These are phyloP conservation scores for Syzygium aqueum DNA, from an alignment of 345 rosid genomes.

Conservation along the genomic window DNA sequence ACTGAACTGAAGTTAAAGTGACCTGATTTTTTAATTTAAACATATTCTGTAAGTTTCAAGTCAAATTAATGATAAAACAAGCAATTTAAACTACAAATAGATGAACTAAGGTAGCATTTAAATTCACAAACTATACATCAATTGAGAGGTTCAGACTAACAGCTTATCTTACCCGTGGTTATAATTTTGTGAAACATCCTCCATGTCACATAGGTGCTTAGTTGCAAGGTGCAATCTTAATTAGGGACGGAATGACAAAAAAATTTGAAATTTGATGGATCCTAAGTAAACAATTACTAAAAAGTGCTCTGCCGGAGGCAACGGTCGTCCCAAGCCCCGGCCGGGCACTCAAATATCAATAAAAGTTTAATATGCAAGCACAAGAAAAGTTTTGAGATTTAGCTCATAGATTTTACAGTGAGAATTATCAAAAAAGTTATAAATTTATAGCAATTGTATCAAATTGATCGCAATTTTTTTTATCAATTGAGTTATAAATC, in stretches of 20 bases:
- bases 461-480: too few relatives aligned
- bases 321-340: too few relatives aligned
- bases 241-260: neutral
- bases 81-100: neutral
- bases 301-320: neutral
- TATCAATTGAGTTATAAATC: too few relatives aligned
- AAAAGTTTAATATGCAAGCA: too few relatives aligned
- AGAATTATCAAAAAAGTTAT: too few relatives aligned
- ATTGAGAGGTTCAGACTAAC: neutral
- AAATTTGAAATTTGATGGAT: neutral
- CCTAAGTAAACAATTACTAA: neutral
- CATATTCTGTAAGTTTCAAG: neutral
- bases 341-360: too few relatives aligned
- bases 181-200: neutral
- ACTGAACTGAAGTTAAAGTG: neutral
- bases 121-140: too few relatives aligned
- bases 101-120: too few relatives aligned
- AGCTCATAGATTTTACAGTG: too few relatives aligned
- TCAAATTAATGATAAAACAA: neutral
- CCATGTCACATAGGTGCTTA: neutral
- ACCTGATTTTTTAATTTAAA: neutral
- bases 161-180: neutral
- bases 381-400: too few relatives aligned
- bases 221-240: neutral
- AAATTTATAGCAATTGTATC: too few relatives aligned